phyloP scores from a whole-genome alignment of 345 rosid genomes.

The Populus davidiana region DNA sequence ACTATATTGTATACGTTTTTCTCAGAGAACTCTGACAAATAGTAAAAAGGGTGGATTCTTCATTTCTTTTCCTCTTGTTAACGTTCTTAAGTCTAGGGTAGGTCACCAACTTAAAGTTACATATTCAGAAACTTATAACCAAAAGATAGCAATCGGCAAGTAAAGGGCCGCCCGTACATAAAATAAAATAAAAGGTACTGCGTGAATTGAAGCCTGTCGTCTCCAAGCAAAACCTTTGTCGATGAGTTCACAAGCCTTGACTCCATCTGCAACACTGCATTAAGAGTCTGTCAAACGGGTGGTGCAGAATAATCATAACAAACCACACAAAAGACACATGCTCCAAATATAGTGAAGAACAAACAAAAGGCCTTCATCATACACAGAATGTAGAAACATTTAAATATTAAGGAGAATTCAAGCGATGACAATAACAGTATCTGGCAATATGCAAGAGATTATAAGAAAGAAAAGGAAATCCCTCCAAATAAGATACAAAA shows the following conservation, averaged over 20 bases:
- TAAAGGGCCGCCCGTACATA: not conserved
- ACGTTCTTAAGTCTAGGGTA: no score
- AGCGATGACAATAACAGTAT: conserved; percentile 16
- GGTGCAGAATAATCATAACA: not conserved
- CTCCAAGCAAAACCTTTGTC: not conserved
- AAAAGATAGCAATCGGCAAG: not conserved
- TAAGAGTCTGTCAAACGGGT: not conserved
- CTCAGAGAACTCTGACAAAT: no score
- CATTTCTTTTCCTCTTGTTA: no score
- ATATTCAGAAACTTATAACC: not conserved
- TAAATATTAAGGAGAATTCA: not conserved
- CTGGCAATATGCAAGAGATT: not conserved
- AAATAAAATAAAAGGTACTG: not conserved
- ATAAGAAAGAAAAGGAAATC: not conserved
- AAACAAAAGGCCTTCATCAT: not conserved
- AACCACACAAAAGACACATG: not conserved
- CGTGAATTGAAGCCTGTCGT: not conserved
- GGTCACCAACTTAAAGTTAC: not conserved
- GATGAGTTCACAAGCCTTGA: not conserved
- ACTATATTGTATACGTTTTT: no score
- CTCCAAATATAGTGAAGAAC: not conserved
- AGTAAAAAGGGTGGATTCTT: no score
- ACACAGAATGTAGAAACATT: conserved; percentile 11
- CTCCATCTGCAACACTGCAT: not conserved
- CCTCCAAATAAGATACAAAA: not conserved